Evolutionary conservation across 2,329 filamentous ascomycete species (phyloP), one percentile per base, ranked within the genome.

Genomic region (Hirsutella rhossiliensis): DNA sequence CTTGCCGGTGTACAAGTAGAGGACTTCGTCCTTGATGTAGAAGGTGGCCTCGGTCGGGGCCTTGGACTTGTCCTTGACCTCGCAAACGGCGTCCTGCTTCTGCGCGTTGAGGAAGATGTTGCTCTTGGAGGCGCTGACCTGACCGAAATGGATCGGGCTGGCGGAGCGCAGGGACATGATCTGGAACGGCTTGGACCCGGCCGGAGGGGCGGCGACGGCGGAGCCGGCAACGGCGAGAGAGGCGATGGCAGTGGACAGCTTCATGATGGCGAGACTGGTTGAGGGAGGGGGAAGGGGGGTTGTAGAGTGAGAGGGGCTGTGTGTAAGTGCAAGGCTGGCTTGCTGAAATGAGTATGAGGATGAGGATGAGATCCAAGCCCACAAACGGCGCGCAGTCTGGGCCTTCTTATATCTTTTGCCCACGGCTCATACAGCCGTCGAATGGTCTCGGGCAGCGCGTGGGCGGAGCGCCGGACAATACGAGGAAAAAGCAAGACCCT

Each of bases 31-130:
- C 36, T 64, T 43, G 51, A 78, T 58, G 50, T 62, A 61, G 59
- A 80, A 76, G 36, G 67, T 73, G 41, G 74, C 76, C 31, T 53
- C 58, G 48, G 67, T 59, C 36, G 60, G 52, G 41, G 73, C 76
- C 32, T 53, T 58, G 48, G 67, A 58, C 36, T 60, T 51, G n/a
- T 55, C 47, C 28, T 54, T 54, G 36, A 60, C 58, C 51, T 67
- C 58, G 61, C 77, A 81, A 28, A 59, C 59, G 40, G 75, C 72
- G 50, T 66, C 62, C 55, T 76, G 69, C 18, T 56, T 51, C 6
- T 60, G 50, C 27, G 68, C 56, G 44, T 67, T 61, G 48, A 75
- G 55, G 45, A 67, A 62, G 47, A 81, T 50, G 52, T 60, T 61
- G 54, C 59, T 58, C 43, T 58, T 48, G 6, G 62, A 54, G 29